These are phyloP conservation scores for Polygonum maritimum DNA, from an alignment of 148 eudicot genomes.

Conservation along the genomic window DNA sequence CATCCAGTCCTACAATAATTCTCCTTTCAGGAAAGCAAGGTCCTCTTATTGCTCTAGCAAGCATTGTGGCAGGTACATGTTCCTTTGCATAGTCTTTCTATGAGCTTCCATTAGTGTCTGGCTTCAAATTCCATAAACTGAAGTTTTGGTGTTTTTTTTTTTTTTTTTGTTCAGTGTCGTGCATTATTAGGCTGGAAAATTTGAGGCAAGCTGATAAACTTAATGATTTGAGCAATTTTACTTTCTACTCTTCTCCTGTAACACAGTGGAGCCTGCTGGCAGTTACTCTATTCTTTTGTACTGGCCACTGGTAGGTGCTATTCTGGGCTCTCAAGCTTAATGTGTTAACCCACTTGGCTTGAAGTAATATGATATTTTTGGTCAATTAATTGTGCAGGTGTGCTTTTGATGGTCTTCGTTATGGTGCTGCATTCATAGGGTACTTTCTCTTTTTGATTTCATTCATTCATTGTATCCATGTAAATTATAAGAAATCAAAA, in stretches of 20 bases:
- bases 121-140: not conserved
- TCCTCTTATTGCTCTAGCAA: conserved; percentile 52
- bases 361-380: not conserved
- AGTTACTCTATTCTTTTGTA: conserved; percentile 73
- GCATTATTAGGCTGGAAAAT: conserved; percentile 51
- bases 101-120: not conserved
- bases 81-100: not conserved
- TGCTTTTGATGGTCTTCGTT: conserved; percentile 94
- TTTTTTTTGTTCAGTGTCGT: conserved; percentile 46
- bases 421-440: conserved; percentile 97
- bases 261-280: conserved; percentile 90
- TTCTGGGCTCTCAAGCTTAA: conserved; percentile 1
- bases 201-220: conserved; percentile 30
- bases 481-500: not conserved
- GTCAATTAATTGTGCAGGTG: conserved; percentile 45
- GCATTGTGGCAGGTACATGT: conserved; percentile 64
- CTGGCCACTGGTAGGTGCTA: conserved; percentile 79
- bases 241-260: conserved; percentile 47
- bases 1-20: conserved; percentile 71
- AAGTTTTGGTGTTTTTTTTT: not conserved
- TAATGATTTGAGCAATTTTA: conserved; percentile 21
- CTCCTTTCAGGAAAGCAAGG: conserved; percentile 92
- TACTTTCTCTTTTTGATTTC: conserved; percentile 10
- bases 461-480: not conserved
- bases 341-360: not conserved